phyloP scores from a whole-genome alignment of 73 alveolate species.

The Paramecium primaurelia region DNA sequence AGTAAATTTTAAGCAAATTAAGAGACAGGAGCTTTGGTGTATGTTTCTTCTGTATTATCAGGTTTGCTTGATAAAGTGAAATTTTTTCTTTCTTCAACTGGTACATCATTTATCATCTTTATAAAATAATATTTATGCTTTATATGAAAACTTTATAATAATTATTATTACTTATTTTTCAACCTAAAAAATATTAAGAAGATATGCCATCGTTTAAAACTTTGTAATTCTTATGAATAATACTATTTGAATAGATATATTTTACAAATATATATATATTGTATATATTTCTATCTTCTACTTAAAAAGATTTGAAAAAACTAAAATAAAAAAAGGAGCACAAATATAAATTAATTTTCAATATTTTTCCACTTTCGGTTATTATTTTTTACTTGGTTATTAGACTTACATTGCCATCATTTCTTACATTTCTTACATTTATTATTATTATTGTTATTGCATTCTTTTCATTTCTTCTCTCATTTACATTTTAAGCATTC shows the following conservation, averaged over 20 bases:
- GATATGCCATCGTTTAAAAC: neutral
- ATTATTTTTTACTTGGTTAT: neutral
- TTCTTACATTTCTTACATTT: conserved; percentile 12
- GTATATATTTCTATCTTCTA: neutral
- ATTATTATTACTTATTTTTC: neutral
- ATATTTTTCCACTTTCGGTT: conserved; percentile 14
- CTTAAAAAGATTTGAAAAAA: neutral
- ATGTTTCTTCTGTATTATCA: neutral
- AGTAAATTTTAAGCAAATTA: neutral
- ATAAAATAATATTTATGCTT: neutral
- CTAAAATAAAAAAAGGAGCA: neutral
- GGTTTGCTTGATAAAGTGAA: neutral
- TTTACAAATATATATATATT: neutral
- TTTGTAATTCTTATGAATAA: neutral
- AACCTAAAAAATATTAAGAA: conserved; percentile 3
- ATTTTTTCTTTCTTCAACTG: neutral
- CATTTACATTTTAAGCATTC: conserved; percentile 39
- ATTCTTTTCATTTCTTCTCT: conserved; percentile 8
- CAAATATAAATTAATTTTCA: neutral
- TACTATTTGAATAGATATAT: neutral
- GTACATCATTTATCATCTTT: neutral
- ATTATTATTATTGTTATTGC: neutral
- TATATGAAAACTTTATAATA: neutral
- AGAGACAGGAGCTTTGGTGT: neutral
- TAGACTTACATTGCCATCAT: neutral